Evolutionary conservation across 805 yeast genomes (phyloP), one percentile per base, ranked within the genome.

Genomic region (Limtongia smithiae): DNA sequence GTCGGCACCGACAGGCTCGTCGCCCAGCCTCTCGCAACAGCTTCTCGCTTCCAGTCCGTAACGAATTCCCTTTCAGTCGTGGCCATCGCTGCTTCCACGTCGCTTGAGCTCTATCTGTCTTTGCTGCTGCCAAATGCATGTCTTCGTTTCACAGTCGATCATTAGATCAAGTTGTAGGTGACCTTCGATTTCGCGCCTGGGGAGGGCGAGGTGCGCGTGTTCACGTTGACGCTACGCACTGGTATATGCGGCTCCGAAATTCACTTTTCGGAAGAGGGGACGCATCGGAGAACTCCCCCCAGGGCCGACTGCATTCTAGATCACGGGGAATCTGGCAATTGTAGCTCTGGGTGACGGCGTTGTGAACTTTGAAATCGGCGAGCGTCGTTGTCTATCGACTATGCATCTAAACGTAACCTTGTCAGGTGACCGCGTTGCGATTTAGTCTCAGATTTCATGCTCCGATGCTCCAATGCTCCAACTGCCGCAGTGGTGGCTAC

Each of bases 271-370:
- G 61, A 76, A 79, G 30, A 82, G 82, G 54, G 95, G 95, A 2
- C 74, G 73, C 46, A 83, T 86, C 62, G 95, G 95, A n/a, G 75
- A 79, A 4, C 86, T 84, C 59, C 79, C 79, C 82, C 88, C 50
- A 76, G 74, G 54, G 69, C 72, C 24, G 95, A 94, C 39, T 83
- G 86, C 90, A 69, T 74, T 27, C 65, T 77, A 66, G 84, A 82
- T 33, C 83, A 78, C 57, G 83, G 78, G 59, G 69, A 73, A 53
- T 66, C 78, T 0, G 80, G 80, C 36, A 9, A 68, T 77, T 2
- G 48, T 60, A 24, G 74, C 66, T 34, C 64, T 77, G 22, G 84
- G 84, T 24, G 41, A 68, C 0, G 69, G 56, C 18, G 82, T 79
- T 3, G 65, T 64, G 0, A 64, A 64, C 11, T 64, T 77, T 20